Evolutionary conservation across 1,284 basidiomycete species (phyloP), one percentile per base, ranked within the genome.

Genomic region (Sanghuangporus sanghuang): DNA sequence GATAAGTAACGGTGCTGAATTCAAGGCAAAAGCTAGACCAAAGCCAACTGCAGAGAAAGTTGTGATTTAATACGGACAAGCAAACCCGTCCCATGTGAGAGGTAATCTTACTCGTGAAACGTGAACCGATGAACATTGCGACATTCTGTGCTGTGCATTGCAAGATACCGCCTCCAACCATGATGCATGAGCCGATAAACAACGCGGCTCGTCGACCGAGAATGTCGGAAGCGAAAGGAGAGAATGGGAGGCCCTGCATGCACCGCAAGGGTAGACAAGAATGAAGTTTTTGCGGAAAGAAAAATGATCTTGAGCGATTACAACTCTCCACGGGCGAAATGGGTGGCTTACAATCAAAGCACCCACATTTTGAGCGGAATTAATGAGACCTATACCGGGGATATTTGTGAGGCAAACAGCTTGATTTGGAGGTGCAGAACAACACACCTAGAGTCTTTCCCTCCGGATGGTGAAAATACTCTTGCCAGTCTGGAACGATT

Each of bases 1-100:
- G 61, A 90, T 81, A 39, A 90, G 76, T 50, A 89, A 73, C 2
- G 87, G 87, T 0, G 83, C 82, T 8, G 85, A 81, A 67, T 85
- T 88, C 52, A 80, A 73, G 59, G 82, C 83, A 69, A 88, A 85
- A 1, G 82, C 77, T 18, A 87, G 77, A n/a, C 87, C 87, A 67
- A 85, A 77, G 1, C 87, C 87, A 65, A 87, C 86, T 87, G 57
- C 38, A 52, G 6, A 46, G 1, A 44, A 67, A 32, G 50, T 21
- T 35, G 4, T 11, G 48, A 18, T n/a, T 61, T 9, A 21, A 56
- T 42, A 11, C 18, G 23, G 35, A 14, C 12, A 35, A 16, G 40
- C 12, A 46, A 62, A 12, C 36, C n/a, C 50, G 27, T 6, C 12
- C 12, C 11, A 7, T n/a, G 52, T 14, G 52, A 48, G 44, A 36